Evolutionary conservation across 768 basidiomycete genomes (phyloP), one percentile per base, ranked within the genome.

Genomic region (Macrolepiota albuminosa): DNA sequence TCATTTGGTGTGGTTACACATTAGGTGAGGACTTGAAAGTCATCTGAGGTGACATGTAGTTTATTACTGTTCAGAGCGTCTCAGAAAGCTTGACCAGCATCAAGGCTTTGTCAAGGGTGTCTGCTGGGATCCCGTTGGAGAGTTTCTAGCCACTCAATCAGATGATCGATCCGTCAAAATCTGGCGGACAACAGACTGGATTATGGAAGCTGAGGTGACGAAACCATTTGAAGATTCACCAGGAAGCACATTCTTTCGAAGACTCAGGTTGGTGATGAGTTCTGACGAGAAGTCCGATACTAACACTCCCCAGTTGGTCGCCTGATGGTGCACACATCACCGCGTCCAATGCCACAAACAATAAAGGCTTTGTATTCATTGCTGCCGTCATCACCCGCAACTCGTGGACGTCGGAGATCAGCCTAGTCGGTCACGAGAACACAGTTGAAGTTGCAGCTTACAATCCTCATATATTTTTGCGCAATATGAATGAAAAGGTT

Each of bases 251-350:
- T 97, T 95, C 79, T 95, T 97, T 73, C 81, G 93, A 56, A 79
- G 95, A 61, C 78, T 97, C 26, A 95, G 93, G 93, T 91, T 59
- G 10, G 72, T 58, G 50, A 21, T 50, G 1, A 33, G 21, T 9
- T 34, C 37, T 57, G 29, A 54, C 24, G 21, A 24, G 3, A 34
- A 18, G 52, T 24, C 42, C 51, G 36, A 53, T 54, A 13, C 26
- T 54, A 26, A 40, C 11, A 34, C 21, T 59, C 11, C 7, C 4
- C 61, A 97, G 95, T 66, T 99, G 97, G 97, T 98, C 95, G 0
- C 97, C 97, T 2, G 97, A 98, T 68, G 97, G 97, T n/a, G 92
- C 96, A 2, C 94, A 97, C 69, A 93, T 99, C 61, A 97, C 95
- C 4, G 93, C 95, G 1, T 96, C 96, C 1, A 98, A 98, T 68